Evolutionary conservation across 164 flowering plant genomes (phyloP), one percentile per base, ranked within the genome.

Genomic region (Malania oleifera): DNA sequence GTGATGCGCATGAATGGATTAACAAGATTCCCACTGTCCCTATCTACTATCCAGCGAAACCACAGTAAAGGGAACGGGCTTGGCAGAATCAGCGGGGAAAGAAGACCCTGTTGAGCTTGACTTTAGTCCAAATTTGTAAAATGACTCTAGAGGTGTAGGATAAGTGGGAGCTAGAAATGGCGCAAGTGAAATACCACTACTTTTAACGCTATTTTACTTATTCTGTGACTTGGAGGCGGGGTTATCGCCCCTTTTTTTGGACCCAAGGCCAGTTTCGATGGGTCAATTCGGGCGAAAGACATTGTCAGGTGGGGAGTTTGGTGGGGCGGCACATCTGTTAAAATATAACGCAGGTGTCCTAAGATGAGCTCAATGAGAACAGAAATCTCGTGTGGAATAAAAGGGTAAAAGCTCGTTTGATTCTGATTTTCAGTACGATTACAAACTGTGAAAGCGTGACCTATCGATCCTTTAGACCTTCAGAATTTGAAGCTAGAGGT

Each of bases 11-110:
- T n/a, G n/a, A n/a, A n/a, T n/a, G n/a, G n/a, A 2, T 44, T 44
- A 44, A 44, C 48, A 20, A 5, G 48, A 44, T 44, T 20, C 48
- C 48, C 48, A 44, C 15, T 47, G 23, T 20, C 51, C 51, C 11
- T 47, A 24, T 47, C 51, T 47, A 47, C 51, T 47, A 47, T 47
- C 51, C 51, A 47, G 51, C n/a, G 51, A 47, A 47, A 14, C 24
- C 51, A 47, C 51, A 47, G 24, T 13, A 2, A 44, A 44, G 48
- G 48, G 9, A 44, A 44, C 48, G 15, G 48, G 48, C 48, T 44
- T 44, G 48, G 48, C 27, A 47, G 24, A 39, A 47, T 47, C 51
- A 47, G 51, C 51, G 24, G 51, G 51, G 13, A 47, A 47, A 47
- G 23, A 47, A 47, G 51, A 47, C 51, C 22, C 51, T 19, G 24